Percentiles rank a stretch among this genome's conserved stretches.
These are phyloP conservation scores for Verbena officinalis DNA, from an alignment of 257 asterid genomes.

Conservation along the genomic window DNA sequence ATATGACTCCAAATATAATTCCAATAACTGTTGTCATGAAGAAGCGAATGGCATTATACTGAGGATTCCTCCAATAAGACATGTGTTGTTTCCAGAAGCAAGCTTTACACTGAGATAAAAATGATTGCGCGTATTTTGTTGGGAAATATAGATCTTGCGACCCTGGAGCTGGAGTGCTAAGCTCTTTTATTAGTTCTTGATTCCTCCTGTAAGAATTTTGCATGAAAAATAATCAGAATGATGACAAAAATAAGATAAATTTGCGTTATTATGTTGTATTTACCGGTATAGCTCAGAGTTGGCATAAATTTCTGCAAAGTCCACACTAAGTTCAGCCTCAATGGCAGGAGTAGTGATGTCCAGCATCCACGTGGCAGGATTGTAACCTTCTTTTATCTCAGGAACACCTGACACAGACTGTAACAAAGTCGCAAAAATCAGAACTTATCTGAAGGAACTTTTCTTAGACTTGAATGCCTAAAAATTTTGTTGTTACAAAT, in stretches of 20 bases:
- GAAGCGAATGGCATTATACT: constrained; percentile 66
- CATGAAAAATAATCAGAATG: neutral
- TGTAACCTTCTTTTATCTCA: constrained; percentile 65
- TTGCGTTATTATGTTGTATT: constrained; percentile 7
- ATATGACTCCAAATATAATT: constrained; percentile 66
- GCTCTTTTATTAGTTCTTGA: constrained; percentile 65
- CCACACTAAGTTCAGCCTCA: constrained; percentile 71
- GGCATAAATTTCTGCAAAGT: constrained; percentile 69
- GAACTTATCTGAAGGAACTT: too few species aligned
- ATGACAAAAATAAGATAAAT: neutral
- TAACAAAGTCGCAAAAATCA: constrained; percentile 14
- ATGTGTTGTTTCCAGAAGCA: constrained; percentile 80
- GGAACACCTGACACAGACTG: constrained; percentile 84
- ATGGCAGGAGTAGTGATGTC: constrained; percentile 69
- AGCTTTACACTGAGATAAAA: constrained; percentile 65
- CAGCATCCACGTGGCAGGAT: constrained; percentile 96
- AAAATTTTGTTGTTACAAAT: too few species aligned
- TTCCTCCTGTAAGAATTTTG: constrained; percentile 54
- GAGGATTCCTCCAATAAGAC: constrained; percentile 83
- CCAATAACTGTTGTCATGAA: constrained; percentile 66
- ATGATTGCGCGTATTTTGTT: constrained; percentile 60
- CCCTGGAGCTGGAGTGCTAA: constrained; percentile 69
- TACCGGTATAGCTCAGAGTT: constrained; percentile 79
- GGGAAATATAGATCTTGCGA: constrained; percentile 61
- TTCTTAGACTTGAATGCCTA: too few species aligned